Conservation (phyloP, 306 rosid genomes). For the Quercus agrifolia region DNA sequence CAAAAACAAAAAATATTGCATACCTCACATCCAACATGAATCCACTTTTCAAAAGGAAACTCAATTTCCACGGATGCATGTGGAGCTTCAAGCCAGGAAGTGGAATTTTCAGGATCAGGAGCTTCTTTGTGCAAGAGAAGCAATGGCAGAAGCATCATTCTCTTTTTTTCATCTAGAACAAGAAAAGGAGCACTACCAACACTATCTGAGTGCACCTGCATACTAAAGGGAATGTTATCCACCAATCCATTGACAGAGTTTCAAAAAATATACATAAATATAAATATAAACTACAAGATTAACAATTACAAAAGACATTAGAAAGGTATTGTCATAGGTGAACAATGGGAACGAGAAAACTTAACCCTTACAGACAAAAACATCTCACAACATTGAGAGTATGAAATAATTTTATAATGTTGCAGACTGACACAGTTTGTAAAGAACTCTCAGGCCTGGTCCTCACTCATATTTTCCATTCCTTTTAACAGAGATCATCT, state of each 20-base stretch:
- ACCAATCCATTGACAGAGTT: constrained; percentile 1
- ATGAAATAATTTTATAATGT: background rate
- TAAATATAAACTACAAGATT: background rate
- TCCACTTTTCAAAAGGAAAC: constrained; percentile 75
- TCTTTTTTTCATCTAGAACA: constrained; percentile 45
- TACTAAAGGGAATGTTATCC: background rate
- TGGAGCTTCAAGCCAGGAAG: constrained; percentile 44
- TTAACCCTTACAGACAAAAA: background rate
- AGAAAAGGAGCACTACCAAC: constrained; percentile 59
- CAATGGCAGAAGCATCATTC: constrained; percentile 52
- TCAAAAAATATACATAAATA: constrained; percentile 8
- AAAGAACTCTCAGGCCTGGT: background rate
- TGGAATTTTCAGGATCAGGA: constrained; percentile 34
- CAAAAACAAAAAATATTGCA: constrained; percentile 5
- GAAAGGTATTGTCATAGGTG: background rate
- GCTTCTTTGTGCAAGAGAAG: constrained; percentile 45
- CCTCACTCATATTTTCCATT: background rate
- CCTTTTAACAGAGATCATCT: background rate
- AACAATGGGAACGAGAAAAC: background rate
- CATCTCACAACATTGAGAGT: background rate
- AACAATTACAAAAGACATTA: background rate
- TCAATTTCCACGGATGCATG: constrained; percentile 47
- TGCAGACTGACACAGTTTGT: background rate
- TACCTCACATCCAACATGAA: constrained; percentile 93
- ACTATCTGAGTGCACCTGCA: constrained; percentile 55